phyloP scores from a whole-genome alignment of 2,329 filamentous ascomycete species.

The Penicillium capsulatum region DNA sequence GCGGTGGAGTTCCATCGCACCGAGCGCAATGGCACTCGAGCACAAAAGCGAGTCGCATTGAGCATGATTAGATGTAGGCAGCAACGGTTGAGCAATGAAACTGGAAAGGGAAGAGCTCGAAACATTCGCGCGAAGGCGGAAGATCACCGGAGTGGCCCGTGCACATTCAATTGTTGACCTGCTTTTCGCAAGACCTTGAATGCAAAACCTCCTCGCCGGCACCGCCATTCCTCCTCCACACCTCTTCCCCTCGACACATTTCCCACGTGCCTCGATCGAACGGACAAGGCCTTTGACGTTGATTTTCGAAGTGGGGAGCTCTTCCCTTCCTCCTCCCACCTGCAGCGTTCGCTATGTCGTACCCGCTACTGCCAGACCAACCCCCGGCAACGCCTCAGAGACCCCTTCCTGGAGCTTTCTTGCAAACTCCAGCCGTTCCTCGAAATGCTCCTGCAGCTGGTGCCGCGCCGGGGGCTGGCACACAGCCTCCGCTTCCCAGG shows the following conservation, averaged over 20 bases:
- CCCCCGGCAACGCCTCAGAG: constrained; percentile 35
- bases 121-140: constrained; percentile 17
- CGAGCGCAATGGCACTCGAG: constrained; percentile 26
- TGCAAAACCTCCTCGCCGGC: constrained; percentile 5
- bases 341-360: constrained; percentile 38
- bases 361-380: constrained; percentile 34
- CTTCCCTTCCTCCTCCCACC: constrained; percentile 16
- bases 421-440: constrained; percentile 39
- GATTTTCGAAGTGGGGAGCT: constrained; percentile 12
- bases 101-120: neutral
- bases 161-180: constrained; percentile 28
- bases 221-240: constrained; percentile 4
- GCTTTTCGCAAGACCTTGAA: constrained; percentile 21
- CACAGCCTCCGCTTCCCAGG: constrained; percentile 32
- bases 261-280: constrained; percentile 1
- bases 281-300: constrained; percentile 6
- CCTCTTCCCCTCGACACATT: neutral
- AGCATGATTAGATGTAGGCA: constrained; percentile 28
- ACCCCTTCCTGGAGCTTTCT: constrained; percentile 41
- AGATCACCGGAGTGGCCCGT: constrained; percentile 30
- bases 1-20: constrained; percentile 42
- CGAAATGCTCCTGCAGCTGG: constrained; percentile 26
- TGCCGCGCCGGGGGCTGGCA: constrained; percentile 13
- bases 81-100: constrained; percentile 5
- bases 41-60: constrained; percentile 26